These are phyloP conservation scores for Cutaneotrichosporon arboriforme DNA, from an alignment of 1,284 basidiomycete genomes.

Conservation along the genomic window DNA sequence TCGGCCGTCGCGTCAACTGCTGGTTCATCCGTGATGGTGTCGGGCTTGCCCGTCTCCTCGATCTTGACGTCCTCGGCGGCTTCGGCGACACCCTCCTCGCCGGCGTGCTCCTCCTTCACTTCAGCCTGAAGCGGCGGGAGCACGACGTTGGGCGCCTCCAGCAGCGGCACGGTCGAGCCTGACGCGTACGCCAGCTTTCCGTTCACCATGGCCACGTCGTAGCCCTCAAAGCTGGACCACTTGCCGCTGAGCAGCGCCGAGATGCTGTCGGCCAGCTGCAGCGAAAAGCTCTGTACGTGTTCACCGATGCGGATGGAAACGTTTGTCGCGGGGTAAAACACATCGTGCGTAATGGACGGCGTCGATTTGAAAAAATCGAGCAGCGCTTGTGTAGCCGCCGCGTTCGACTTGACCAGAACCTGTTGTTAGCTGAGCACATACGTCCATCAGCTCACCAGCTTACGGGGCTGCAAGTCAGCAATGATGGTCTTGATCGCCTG, in stretches of 20 bases:
- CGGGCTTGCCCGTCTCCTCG: constrained; percentile 5
- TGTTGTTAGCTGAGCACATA: background rate
- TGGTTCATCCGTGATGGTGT: constrained; percentile 7
- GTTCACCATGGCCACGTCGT: constrained; percentile 85
- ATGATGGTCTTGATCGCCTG: constrained; percentile 95
- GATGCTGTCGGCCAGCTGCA: constrained; percentile 85
- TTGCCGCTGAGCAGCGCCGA: constrained; percentile 60
- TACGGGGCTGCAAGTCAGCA: constrained; percentile 91
- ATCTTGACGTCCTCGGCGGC: background rate
- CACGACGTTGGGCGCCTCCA: constrained; percentile 55
- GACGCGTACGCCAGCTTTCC: constrained; percentile 76
- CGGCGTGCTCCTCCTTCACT: constrained; percentile 8
- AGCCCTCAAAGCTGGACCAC: constrained; percentile 96
- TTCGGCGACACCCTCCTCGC: background rate
- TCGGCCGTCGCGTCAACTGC: constrained; percentile 5
- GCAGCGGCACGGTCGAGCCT: constrained; percentile 60
- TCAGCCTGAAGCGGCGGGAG: constrained; percentile 50
- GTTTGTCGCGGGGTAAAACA: constrained; percentile 68
- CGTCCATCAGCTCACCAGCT: constrained; percentile 61
- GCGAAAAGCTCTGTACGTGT: constrained; percentile 88
- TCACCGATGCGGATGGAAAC: constrained; percentile 86
- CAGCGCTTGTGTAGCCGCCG: constrained; percentile 62
- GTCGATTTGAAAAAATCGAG: constrained; percentile 74
- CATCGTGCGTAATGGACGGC: constrained; percentile 81
- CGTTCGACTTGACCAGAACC: constrained; percentile 79